Evolutionary conservation across 1,284 basidiomycete genomes (phyloP), one percentile per base, ranked within the genome.

Genomic region (Lentinula novae-zelandiae): DNA sequence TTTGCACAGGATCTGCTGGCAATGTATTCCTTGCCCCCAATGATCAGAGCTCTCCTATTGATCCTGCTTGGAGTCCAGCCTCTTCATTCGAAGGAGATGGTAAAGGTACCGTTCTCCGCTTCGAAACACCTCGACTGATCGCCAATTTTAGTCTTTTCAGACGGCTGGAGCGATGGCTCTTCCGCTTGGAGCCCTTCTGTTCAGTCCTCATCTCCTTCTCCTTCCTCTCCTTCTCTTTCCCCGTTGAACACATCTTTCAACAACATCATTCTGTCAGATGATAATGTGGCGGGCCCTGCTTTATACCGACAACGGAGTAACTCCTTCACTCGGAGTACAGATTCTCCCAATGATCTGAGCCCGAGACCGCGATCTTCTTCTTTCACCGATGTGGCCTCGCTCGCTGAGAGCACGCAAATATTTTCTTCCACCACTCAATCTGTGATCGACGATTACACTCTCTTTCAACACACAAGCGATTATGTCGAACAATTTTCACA

Each of bases 61-160:
- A 63, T 31, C 55, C 54, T 27, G 44, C 58, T 2, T 60, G 46
- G 59, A 60, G 59, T 40, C 62, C 62, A 40, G 55, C 51, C 12
- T 63, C 62, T 22, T 40, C 59, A 3, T 63, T 56, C 7, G 60
- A 60, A 39, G 62, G 62, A 52, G 62, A 63, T 63, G 55, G 62
- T 63, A 58, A 55, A 60, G 57, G 57, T 58, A 34, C 50, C 38
- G 49, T 39, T 53, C 2, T 15, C 9, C 33, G 39, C 36, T 27
- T 33, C 8, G 22, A 44, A 58, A 27, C 44, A 15, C 44, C 38
- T 55, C 53, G 40, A 50, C 61, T 62, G 48, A 62, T 36, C 40
- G 27, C 58, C 57, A 46, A 42, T 52, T 50, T 15, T 53, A 58
- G 62, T 60, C 6, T 63, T 63, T 60, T 51, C 62, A 51, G 62